Percentiles rank a stretch among this genome's conserved stretches.
Evolutionary conservation across 176 grass and related monocot genomes (phyloP).

Genomic region (Poa annua): DNA sequence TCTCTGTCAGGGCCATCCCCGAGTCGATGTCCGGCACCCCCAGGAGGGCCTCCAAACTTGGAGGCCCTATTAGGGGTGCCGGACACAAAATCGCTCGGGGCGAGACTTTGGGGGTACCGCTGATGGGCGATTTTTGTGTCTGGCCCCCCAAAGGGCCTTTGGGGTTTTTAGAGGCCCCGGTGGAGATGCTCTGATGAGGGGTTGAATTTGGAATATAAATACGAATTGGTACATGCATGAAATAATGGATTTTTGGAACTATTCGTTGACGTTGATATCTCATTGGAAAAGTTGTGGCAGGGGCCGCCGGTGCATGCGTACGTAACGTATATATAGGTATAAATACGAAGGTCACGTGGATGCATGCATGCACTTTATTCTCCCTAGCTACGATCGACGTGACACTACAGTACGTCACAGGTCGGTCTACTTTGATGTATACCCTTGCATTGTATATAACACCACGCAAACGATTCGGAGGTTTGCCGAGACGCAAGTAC

Average conservation of each 20-base stretch:
- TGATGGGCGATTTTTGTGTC: too few species aligned
- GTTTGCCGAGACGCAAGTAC: neutral
- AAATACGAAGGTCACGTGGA: constrained; percentile 37
- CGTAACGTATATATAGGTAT: constrained; percentile 18
- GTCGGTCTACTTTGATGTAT: neutral
- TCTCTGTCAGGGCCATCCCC: too few species aligned
- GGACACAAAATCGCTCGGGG: too few species aligned
- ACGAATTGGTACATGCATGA: neutral
- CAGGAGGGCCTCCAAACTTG: too few species aligned
- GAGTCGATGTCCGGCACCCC: too few species aligned
- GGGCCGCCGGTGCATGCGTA: neutral
- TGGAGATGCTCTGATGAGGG: too few species aligned
- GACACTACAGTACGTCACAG: neutral
- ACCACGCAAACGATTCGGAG: constrained; percentile 33
- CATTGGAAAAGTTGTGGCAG: constrained; percentile 13
- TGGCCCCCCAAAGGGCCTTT: too few species aligned
- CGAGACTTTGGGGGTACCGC: too few species aligned
- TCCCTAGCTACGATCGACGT: neutral
- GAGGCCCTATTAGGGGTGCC: too few species aligned
- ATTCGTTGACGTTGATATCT: constrained; percentile 50
- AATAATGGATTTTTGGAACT: neutral
- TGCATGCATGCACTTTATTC: neutral
- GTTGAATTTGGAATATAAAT: constrained; percentile 8
- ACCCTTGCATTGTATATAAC: constrained; percentile 24
- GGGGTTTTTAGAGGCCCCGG: too few species aligned